Evolutionary conservation across 140 eudicot genomes (phyloP), one percentile per base, ranked within the genome.

Genomic region (Anethum foeniculum): DNA sequence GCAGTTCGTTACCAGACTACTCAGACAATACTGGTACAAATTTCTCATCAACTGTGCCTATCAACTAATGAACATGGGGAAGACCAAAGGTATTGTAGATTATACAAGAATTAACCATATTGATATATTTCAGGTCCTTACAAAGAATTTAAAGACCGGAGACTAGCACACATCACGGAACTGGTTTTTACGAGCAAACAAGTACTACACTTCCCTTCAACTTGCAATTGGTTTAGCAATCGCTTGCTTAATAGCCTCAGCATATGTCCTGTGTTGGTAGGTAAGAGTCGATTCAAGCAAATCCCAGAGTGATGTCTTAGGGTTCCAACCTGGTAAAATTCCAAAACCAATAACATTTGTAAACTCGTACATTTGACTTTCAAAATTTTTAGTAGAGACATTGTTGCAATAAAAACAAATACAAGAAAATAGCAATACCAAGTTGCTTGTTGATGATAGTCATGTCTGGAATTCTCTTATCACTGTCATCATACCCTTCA

Each of bases 381-480:
- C n/a, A 27, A 15, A 46, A 5, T 14, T 46, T 34, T 13, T 3
- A 11, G 19, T 44, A 0, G 38, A 2, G 77, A 23, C 15, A 21
- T 8, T 39, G 44, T 16, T 41, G 47, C 16, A 28, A 68, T 13
- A 30, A 13, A 10, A 30, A 8, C 21, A 2, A 25, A 47, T 46
- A 48, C n/a, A 75, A 46, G 19, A 47, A 46, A 27, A 6, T 25
- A 14, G 79, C 11, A 28, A 75, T 75, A 75, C 79, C 79, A 14
- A 75, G 91, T 83, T 91, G 98, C 82, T 80, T 85, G 91, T 94
- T 94, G 79, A 94, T 94, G 47, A 94, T 94, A 85, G 98, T 90
- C 98, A 94, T 94, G 85, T 94, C 98, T 21, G 98, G 98, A 60
- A 94, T 94, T 76, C 98, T 88, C 83, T 94, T 94, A 86, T 94